Base-by-base conservation (phyloP, 2,329 filamentous ascomycete genomes). In the Acrodontium crateriforme region DNA sequence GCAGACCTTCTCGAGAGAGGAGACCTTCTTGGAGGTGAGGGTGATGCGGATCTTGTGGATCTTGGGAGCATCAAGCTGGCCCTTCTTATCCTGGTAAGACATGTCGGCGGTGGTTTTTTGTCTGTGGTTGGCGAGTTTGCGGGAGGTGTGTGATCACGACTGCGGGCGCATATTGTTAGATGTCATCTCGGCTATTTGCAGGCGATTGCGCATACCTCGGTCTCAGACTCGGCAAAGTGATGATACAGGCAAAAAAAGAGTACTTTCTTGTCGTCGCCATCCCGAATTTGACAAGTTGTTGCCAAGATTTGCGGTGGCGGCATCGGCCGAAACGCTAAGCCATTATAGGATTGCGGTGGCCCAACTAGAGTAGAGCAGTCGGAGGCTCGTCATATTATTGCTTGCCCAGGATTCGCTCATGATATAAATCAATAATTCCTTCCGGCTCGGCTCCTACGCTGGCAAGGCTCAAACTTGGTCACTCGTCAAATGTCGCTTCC, bases 21-120 rank as follows among this genome's bases (percentile, higher is more conserved):
- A 69, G 58, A 95, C 87, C 69, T 94, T 94, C 70, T 82, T 81
- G 54, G 74, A 81, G 62, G 85, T 89, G 54, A 94, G 73, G 63
- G 87, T 95, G 74, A 95, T 94, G 61, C 87, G 82, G 74, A 92
- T 92, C 69, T 85, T 84, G 78, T 92, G 83, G 69, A 79, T 78
- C 77, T 92, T 91, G 37, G 82, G 82, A 62, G 76, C 77, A 61
- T 93, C 85, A 67, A 73, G 79, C 63, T 82, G 79, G 55, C 85
- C 52, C 32, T 41, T 78, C 75, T 94, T 93, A 76, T 94, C 92
- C 65, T 92, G 72, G 77, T 80, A 89, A 65, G 83, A 89, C 82
- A 91, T 91, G 78, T 63, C 55, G 42, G 55, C 50, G 34, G 40
- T 53, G 50, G 35, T 38, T 37, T 45, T 36, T 26, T 32, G 24